A percentile compares a stretch with the other conserved stretches of the same genome.
Evolutionary conservation across 257 asterid species (phyloP).

Genomic region (Lithospermum erythrorhizon): DNA sequence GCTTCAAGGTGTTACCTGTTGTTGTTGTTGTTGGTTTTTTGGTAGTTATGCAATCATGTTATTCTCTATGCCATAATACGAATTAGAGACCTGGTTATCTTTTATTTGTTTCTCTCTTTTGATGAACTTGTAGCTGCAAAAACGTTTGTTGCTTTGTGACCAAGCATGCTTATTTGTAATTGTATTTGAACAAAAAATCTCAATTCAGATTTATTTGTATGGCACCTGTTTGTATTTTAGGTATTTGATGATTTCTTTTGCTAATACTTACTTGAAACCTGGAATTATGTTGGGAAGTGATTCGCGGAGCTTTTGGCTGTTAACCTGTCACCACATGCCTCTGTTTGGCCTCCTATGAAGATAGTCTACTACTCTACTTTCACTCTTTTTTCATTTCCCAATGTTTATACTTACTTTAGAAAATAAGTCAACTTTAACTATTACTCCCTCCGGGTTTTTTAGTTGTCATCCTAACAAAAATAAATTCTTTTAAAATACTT

Average conservation of each 20-base stretch:
- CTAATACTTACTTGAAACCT: background rate
- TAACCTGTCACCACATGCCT: too few relatives aligned
- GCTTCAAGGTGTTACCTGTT: conserved; percentile 1
- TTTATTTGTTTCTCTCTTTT: background rate
- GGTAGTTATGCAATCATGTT: background rate
- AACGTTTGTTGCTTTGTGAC: too few relatives aligned
- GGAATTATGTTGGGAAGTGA: background rate
- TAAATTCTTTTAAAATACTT: too few relatives aligned
- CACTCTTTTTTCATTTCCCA: too few relatives aligned
- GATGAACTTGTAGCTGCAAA: background rate
- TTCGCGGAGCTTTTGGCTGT: background rate
- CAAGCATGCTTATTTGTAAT: background rate
- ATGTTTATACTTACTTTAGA: too few relatives aligned
- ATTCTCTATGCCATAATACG: background rate
- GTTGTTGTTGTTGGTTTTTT: conserved; percentile 2
- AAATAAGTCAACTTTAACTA: too few relatives aligned
- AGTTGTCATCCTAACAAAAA: too few relatives aligned
- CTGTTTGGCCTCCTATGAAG: background rate
- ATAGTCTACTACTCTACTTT: too few relatives aligned
- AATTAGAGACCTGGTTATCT: background rate
- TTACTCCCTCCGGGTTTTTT: too few relatives aligned
- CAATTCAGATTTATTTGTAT: background rate
- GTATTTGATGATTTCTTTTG: too few relatives aligned
- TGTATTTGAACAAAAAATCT: background rate
- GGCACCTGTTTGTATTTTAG: background rate